Conservation (phyloP, 495 filamentous ascomycete genomes). For the Xylaria bambusicola region DNA sequence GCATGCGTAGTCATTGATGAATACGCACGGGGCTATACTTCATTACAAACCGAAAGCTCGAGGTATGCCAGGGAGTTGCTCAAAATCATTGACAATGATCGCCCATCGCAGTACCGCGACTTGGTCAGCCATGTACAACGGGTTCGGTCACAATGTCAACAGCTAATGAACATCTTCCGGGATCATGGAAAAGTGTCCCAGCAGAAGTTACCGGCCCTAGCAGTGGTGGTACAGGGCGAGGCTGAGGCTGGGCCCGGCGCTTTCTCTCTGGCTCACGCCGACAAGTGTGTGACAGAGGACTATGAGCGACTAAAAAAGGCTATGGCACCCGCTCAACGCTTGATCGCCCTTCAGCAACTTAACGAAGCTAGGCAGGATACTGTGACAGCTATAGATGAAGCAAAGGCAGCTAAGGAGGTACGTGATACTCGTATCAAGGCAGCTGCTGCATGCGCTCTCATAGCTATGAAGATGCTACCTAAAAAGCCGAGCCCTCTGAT, state of each 20-base stretch:
- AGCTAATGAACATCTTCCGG: constrained; percentile 83
- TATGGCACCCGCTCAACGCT: constrained; percentile 77
- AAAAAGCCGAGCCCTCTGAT: constrained; percentile 90
- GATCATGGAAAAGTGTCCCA: constrained; percentile 77
- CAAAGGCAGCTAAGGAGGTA: constrained; percentile 72
- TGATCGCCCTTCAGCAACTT: constrained; percentile 74
- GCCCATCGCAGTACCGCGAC: constrained; percentile 81
- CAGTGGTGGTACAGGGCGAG: constrained; percentile 91
- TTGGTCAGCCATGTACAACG: constrained; percentile 85
- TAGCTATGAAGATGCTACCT: constrained; percentile 80
- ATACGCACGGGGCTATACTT: constrained; percentile 65
- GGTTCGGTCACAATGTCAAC: constrained; percentile 85
- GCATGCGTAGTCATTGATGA: constrained; percentile 87
- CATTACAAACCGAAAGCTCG: constrained; percentile 42
- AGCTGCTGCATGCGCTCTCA: constrained; percentile 81
- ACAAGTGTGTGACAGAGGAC: constrained; percentile 78
- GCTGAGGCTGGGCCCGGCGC: constrained; percentile 83
- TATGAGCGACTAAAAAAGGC: constrained; percentile 84
- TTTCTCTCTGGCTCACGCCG: constrained; percentile 84
- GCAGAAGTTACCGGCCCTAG: constrained; percentile 72
- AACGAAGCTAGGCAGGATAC: constrained; percentile 71
- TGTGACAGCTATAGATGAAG: constrained; percentile 71
- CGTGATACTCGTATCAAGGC: constrained; percentile 86
- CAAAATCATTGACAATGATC: constrained; percentile 73
- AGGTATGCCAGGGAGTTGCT: constrained; percentile 62